These are phyloP conservation scores for Acrasis kona DNA, from an alignment of 78 protist species.

Conservation along the genomic window DNA sequence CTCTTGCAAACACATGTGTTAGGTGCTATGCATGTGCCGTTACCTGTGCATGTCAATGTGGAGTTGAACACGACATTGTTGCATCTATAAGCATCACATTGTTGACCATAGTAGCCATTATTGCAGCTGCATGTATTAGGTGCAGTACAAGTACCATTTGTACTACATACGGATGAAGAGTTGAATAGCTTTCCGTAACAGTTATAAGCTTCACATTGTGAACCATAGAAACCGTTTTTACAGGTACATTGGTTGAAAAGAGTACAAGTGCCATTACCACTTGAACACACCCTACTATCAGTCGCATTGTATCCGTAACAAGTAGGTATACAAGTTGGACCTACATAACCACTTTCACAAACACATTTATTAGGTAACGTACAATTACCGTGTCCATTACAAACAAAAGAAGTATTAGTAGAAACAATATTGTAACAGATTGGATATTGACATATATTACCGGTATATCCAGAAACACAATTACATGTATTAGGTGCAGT, in stretches of 20 bases:
- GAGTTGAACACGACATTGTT: too few relatives aligned
- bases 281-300: neutral
- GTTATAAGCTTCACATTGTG: neutral
- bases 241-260: neutral
- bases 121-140: neutral
- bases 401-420: too few relatives aligned
- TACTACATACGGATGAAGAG: neutral
- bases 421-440: too few relatives aligned
- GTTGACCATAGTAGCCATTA: neutral
- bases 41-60: neutral
- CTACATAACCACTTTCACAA: too few relatives aligned
- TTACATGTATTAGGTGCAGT: too few relatives aligned
- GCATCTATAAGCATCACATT: too few relatives aligned
- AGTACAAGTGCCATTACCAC: neutral
- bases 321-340: too few relatives aligned
- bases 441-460: too few relatives aligned
- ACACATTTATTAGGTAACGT: too few relatives aligned
- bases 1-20: neutral
- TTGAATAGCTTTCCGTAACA: neutral
- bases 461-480: too few relatives aligned
- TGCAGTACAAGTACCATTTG: neutral
- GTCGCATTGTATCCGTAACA: neutral
- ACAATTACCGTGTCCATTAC: too few relatives aligned
- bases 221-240: neutral
- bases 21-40: neutral